Percentiles rank a stretch among this genome's conserved stretches.
phyloP scores from a whole-genome alignment of 495 filamentous ascomycete species.

The Aspergillus conjunctus region DNA sequence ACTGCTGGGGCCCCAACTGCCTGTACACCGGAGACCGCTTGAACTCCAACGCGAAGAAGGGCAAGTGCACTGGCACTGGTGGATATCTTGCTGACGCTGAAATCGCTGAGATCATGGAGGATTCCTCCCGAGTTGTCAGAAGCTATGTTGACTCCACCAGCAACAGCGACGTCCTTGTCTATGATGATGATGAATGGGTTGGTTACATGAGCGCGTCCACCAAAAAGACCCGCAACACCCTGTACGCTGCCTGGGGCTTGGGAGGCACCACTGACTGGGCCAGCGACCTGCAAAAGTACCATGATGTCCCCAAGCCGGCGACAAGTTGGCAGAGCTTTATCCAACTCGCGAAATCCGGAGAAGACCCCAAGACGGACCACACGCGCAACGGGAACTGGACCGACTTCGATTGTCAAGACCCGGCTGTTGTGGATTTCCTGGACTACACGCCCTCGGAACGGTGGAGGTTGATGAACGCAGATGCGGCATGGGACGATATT shows the following conservation, averaged over 20 bases:
- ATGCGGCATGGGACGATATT: not conserved
- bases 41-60: not conserved
- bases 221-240: constrained; percentile 18
- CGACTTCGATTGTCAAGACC: not conserved
- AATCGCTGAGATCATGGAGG: constrained; percentile 5
- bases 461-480: not conserved
- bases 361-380: not conserved
- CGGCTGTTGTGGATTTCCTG: not conserved
- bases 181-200: constrained; percentile 42
- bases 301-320: not conserved
- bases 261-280: constrained; percentile 45
- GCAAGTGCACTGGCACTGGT: constrained; percentile 18
- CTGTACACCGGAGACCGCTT: not conserved
- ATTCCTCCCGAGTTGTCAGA: not conserved
- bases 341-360: no score
- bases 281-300: constrained; percentile 30
- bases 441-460: not conserved
- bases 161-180: constrained; percentile 43
- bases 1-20: constrained; percentile 1
- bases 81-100: constrained; percentile 31
- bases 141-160: constrained; percentile 8
- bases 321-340: not conserved
- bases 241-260: constrained; percentile 31
- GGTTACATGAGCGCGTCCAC: constrained; percentile 38
- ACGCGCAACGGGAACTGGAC: constrained; percentile 1